Percentiles rank a stretch among this genome's conserved stretches.
Evolutionary conservation across 1,139 yeast genomes (phyloP).

Genomic region (Saccharomycopsis crataegensis): DNA sequence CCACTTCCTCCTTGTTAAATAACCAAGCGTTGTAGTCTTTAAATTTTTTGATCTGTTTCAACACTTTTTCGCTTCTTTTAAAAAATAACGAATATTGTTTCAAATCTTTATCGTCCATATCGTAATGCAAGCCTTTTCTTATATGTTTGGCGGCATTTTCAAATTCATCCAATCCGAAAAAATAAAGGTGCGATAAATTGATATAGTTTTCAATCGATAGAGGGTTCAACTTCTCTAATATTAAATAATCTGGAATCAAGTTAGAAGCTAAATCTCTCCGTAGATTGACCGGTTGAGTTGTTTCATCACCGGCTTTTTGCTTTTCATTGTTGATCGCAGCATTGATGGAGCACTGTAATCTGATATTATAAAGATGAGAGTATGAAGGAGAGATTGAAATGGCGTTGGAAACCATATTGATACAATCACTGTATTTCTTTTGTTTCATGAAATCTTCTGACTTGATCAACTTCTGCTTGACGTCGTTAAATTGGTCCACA

Average conservation of each 20-base stretch:
- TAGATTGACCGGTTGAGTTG: slow-evolving; percentile 20
- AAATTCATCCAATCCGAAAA: slow-evolving; percentile 45
- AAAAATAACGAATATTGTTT: slow-evolving; percentile 42
- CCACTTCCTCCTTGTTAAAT: slow-evolving; percentile 22
- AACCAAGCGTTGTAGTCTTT: slow-evolving; percentile 31
- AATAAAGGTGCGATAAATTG: slow-evolving; percentile 24
- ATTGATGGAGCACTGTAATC: slow-evolving; percentile 23
- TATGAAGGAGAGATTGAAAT: slow-evolving; percentile 27
- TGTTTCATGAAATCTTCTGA: slow-evolving; percentile 18
- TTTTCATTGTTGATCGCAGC: slow-evolving; percentile 25
- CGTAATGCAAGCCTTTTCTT: slow-evolving; percentile 57
- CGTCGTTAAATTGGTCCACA: slow-evolving; percentile 7
- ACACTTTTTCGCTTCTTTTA: slow-evolving; percentile 31
- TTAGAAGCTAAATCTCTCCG: slow-evolving; percentile 17
- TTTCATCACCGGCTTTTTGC: slow-evolving; percentile 13
- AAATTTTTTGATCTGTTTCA: slow-evolving; percentile 36
- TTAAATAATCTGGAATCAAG: slow-evolving; percentile 21
- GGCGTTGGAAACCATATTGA: slow-evolving; percentile 24
- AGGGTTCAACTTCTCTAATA: slow-evolving; percentile 12
- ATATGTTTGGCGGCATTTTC: slow-evolving; percentile 42
- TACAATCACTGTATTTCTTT: slow-evolving; percentile 25
- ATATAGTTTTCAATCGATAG: slow-evolving; percentile 31
- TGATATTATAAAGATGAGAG: slow-evolving; percentile 24
- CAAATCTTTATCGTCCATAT: slow-evolving; percentile 58
- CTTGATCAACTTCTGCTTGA: slow-evolving; percentile 16